phyloP scores from a whole-genome alignment of 1,284 basidiomycete species.

The Trichosporon sp. region DNA sequence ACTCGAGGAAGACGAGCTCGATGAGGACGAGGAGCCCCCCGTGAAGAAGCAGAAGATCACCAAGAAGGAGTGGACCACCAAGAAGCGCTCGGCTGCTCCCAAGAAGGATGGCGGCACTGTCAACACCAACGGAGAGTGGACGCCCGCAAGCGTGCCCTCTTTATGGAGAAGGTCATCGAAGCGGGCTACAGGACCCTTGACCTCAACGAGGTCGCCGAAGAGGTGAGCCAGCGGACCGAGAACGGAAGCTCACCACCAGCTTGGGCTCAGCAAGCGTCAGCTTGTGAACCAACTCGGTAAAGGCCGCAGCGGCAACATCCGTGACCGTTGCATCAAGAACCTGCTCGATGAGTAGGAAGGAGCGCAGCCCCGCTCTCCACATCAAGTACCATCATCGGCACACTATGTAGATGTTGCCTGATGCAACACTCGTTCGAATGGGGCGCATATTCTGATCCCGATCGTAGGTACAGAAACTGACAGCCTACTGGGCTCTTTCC shows the following conservation, averaged over 20 bases:
- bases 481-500: not conserved
- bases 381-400: not conserved
- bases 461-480: not conserved
- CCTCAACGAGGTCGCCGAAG: conserved; percentile 31
- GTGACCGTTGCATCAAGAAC: not conserved
- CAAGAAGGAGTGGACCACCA: not conserved
- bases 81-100: not conserved
- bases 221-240: conserved; percentile 28
- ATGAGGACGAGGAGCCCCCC: not conserved
- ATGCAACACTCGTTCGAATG: not conserved
- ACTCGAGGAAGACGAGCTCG: no score
- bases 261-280: conserved; percentile 3
- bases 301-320: not conserved
- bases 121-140: conserved; percentile 32
- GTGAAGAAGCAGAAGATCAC: not conserved
- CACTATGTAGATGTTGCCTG: not conserved
- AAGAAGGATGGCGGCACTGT: not conserved
- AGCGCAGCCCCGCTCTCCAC: not conserved
- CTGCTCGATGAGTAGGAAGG: not conserved
- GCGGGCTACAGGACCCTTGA: conserved; percentile 36
- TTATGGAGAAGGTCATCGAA: conserved; percentile 38
- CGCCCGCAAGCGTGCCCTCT: conserved; percentile 29
- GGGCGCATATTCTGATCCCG: not conserved
- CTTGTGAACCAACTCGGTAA: not conserved
- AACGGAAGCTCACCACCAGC: not conserved